Conservation (phyloP, 1,139 yeast genomes). For the Lodderomyces parapsilosis region DNA sequence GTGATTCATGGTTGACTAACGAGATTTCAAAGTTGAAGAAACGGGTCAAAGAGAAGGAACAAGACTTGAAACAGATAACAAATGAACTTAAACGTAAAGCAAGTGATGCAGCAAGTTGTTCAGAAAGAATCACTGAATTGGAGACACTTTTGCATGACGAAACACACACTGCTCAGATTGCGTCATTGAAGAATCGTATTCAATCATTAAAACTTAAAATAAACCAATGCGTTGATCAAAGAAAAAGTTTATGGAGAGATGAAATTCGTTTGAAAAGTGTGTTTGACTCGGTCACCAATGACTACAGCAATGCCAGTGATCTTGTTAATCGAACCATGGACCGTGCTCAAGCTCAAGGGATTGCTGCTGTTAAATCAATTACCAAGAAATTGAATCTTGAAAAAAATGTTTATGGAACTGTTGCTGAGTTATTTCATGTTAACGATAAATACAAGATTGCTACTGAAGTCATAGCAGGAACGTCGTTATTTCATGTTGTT, state of each 20-base stretch:
- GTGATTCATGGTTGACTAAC: conserved; percentile 67
- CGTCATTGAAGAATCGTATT: conserved; percentile 34
- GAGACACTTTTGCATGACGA: conserved; percentile 27
- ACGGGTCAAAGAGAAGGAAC: conserved; percentile 22
- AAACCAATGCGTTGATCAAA: conserved; percentile 55
- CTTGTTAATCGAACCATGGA: conserved; percentile 72
- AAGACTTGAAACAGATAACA: conserved; percentile 22
- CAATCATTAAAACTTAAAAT: conserved; percentile 38
- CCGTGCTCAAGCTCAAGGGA: conserved; percentile 66
- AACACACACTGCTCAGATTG: conserved; percentile 20
- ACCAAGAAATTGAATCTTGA: conserved; percentile 53
- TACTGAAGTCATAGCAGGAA: conserved; percentile 87
- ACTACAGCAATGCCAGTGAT: conserved; percentile 57
- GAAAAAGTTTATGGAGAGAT: conserved; percentile 78
- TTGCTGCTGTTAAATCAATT: conserved; percentile 64
- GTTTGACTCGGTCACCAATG: conserved; percentile 54
- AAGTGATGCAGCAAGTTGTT: conserved; percentile 19
- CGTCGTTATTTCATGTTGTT: conserved; percentile 79
- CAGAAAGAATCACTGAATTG: conserved; percentile 42
- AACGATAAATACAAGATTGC: conserved; percentile 84
- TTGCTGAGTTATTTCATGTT: conserved; percentile 79
- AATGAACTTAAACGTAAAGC: conserved; percentile 20
- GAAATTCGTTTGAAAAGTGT: conserved; percentile 64
- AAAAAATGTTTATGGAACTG: conserved; percentile 72
- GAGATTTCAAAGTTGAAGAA: conserved; percentile 25